Evolutionary conservation across 257 asterid genomes (phyloP).

Genomic region (Nicotiana sylvestris): DNA sequence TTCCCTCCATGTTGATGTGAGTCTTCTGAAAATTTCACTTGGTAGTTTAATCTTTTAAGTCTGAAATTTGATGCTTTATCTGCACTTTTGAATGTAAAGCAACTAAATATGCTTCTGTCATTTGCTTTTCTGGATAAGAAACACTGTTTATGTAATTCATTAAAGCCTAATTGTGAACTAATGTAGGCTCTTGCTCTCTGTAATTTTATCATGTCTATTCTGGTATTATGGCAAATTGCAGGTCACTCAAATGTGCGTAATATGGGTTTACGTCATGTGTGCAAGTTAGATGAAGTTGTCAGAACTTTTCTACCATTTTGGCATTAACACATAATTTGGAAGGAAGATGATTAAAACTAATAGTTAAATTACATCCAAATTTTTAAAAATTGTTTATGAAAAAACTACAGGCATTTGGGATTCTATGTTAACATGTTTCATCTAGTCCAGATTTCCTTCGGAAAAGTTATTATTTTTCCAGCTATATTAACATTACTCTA

Average conservation of each 20-base stretch:
- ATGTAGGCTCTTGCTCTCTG: neutral
- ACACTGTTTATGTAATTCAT: neutral
- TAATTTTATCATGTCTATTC: neutral
- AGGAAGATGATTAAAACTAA: neutral
- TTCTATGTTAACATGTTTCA: neutral
- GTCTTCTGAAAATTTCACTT: slow-evolving; percentile 34
- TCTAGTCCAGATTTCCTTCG: neutral
- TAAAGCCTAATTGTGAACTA: neutral
- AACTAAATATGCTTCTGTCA: neutral
- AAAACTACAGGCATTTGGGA: neutral
- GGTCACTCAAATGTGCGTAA: neutral
- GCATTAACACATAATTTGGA: neutral
- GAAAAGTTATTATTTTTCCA: no score
- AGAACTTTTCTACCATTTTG: neutral
- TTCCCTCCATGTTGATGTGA: slow-evolving; percentile 99
- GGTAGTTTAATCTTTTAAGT: slow-evolving; percentile 9
- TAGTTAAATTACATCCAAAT: neutral
- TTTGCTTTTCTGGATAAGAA: neutral
- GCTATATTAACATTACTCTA: neutral
- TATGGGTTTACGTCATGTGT: neutral
- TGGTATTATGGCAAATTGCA: neutral
- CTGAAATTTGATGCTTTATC: neutral
- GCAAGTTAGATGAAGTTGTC: neutral
- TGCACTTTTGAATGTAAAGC: neutral
- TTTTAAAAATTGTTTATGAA: neutral